These are phyloP conservation scores for Parascedosporium putredinis DNA, from an alignment of 2,329 filamentous ascomycete genomes.

Conservation along the genomic window DNA sequence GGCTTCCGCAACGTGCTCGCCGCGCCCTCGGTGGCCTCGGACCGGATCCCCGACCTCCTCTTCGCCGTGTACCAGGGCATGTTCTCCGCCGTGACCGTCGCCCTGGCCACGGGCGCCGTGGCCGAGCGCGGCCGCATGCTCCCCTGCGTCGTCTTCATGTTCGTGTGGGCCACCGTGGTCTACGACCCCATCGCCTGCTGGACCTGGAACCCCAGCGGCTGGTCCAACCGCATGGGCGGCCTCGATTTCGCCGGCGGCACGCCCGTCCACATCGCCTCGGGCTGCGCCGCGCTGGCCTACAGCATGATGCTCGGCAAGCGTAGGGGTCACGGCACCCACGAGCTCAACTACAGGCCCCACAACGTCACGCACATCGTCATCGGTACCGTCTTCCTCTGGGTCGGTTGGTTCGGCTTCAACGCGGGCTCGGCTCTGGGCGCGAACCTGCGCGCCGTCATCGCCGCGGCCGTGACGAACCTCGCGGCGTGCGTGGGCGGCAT, in stretches of 20 bases:
- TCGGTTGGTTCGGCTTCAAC: slow-evolving; percentile 94
- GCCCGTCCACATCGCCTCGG: slow-evolving; percentile 80
- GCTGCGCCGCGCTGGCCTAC: slow-evolving; percentile 75
- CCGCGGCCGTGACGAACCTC: slow-evolving; percentile 75
- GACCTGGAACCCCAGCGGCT: slow-evolving; percentile 82
- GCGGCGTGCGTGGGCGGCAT: slow-evolving; percentile 76
- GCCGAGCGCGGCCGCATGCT: slow-evolving; percentile 83
- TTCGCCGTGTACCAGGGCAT: slow-evolving; percentile 83
- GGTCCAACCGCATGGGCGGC: slow-evolving; percentile 69
- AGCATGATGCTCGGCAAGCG: slow-evolving; percentile 85
- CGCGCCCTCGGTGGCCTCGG: slow-evolving; percentile 62
- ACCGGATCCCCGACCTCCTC: slow-evolving; percentile 67
- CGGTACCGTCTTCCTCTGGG: slow-evolving; percentile 88
- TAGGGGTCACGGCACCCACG: slow-evolving; percentile 73
- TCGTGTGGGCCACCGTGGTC: slow-evolving; percentile 80
- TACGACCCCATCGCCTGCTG: slow-evolving; percentile 92
- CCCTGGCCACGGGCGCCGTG: slow-evolving; percentile 73
- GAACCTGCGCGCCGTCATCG: slow-evolving; percentile 79
- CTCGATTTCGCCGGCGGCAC: slow-evolving; percentile 86
- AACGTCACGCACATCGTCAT: slow-evolving; percentile 90
- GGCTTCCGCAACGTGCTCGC: slow-evolving; percentile 68
- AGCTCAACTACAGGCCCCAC: slow-evolving; percentile 85
- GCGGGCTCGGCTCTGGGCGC: slow-evolving; percentile 72
- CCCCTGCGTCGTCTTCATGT: slow-evolving; percentile 84
- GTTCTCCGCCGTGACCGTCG: slow-evolving; percentile 80